Percentiles rank a stretch among this genome's conserved stretches.
phyloP scores from a whole-genome alignment of 139 green algal species.

The Picochlorum sp. region DNA sequence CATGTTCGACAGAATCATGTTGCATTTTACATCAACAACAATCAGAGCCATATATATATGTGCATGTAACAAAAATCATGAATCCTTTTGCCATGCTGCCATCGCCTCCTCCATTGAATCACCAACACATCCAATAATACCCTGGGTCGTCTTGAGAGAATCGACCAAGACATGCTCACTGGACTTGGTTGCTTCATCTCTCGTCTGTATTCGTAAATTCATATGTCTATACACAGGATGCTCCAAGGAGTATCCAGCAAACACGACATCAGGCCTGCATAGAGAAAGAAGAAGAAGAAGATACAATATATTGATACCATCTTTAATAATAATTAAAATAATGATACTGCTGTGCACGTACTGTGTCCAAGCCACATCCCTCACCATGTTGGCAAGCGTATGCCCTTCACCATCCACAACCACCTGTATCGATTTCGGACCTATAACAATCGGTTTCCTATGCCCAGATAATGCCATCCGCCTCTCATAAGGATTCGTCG shows the following conservation, averaged over 20 bases:
- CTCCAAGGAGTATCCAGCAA: conserved; percentile 26
- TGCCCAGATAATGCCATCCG: conserved; percentile 14
- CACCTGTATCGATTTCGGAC: conserved; percentile 8
- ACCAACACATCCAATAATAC: conserved; percentile 16
- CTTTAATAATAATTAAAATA: neutral
- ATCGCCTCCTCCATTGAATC: conserved; percentile 13
- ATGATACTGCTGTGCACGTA: conserved; percentile 4
- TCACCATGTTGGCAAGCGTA: conserved; percentile 21
- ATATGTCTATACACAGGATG: conserved; percentile 34
- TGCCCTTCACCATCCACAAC: conserved; percentile 33
- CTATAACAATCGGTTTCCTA: conserved; percentile 31
- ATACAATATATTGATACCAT: too few species aligned
- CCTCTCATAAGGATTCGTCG: conserved; percentile 24
- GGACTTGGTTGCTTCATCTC: conserved; percentile 2
- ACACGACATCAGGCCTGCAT: conserved; percentile 13
- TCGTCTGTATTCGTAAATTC: conserved; percentile 26
- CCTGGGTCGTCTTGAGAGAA: conserved; percentile 18
- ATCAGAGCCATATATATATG: too few species aligned
- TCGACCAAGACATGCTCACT: conserved; percentile 28
- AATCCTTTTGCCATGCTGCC: neutral
- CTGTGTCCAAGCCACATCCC: conserved; percentile 24
- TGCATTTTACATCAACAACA: too few species aligned
- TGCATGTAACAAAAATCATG: neutral
- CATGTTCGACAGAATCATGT: too few species aligned
- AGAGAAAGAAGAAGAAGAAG: neutral